phyloP scores from a whole-genome alignment of 1,139 yeast genomes.

The Casaregolazyma suthepensis region DNA sequence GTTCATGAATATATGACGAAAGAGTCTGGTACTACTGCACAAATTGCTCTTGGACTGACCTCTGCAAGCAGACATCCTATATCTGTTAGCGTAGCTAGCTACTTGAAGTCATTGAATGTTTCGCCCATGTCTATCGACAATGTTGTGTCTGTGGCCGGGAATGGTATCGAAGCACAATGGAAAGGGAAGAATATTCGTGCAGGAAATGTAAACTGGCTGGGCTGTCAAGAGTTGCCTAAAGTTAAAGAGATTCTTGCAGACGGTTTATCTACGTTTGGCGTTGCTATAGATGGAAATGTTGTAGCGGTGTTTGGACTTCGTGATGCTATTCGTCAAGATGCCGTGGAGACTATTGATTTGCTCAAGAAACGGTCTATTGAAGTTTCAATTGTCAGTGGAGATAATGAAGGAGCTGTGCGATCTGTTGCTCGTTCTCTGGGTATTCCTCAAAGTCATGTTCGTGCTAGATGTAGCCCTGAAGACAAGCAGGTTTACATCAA shows the following conservation, averaged over 20 bases:
- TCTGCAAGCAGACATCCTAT: background rate
- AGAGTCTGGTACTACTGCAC: background rate
- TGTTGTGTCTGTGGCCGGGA: background rate
- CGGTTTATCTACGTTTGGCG: background rate
- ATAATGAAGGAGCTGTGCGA: background rate
- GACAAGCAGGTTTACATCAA: background rate
- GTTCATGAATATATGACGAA: background rate
- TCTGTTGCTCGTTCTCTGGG: background rate
- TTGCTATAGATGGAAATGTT: background rate
- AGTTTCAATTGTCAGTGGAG: background rate
- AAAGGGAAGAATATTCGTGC: background rate
- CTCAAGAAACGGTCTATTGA: background rate
- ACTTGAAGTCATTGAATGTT: background rate
- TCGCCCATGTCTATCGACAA: background rate
- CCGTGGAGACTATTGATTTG: background rate
- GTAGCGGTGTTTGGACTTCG: background rate
- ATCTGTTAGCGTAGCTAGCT: background rate
- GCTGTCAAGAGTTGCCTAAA: background rate
- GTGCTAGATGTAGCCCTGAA: background rate
- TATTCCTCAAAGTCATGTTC: background rate
- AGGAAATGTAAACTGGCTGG: constrained; percentile 1
- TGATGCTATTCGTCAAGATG: constrained; percentile 1
- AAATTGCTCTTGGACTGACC: background rate
- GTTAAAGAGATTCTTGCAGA: background rate
- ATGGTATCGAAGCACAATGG: background rate